Evolutionary conservation across 768 basidiomycete species (phyloP).

Genomic region (Kwoniella europaea): DNA sequence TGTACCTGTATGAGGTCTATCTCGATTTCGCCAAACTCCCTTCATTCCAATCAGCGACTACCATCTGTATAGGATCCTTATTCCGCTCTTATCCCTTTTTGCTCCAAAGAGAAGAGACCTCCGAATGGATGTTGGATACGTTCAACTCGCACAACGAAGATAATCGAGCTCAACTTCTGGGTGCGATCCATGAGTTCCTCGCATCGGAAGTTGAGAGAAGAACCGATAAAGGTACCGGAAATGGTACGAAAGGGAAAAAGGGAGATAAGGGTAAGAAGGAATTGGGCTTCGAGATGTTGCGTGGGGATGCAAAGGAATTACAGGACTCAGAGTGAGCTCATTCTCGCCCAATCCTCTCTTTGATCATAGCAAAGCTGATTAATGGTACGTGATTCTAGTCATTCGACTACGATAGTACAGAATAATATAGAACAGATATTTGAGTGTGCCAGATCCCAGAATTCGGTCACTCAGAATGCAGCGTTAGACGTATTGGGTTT

Average conservation of each 20-base stretch:
- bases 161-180: conserved; percentile 72
- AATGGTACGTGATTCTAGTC: conserved; percentile 64
- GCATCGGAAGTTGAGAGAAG: conserved; percentile 78
- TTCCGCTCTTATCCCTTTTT: conserved; percentile 90
- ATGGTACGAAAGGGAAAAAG: conserved; percentile 27
- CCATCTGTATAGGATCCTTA: conserved; percentile 85
- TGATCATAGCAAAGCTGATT: not conserved
- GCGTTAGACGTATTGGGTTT: conserved; percentile 91
- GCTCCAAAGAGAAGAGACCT: conserved; percentile 80
- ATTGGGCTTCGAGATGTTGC: conserved; percentile 88
- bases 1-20: conserved; percentile 77
- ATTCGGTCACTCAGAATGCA: conserved; percentile 72
- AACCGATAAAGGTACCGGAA: conserved; percentile 7
- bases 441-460: conserved; percentile 74
- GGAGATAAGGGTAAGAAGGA: conserved; percentile 7
- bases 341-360: not conserved
- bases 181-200: conserved; percentile 90
- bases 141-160: conserved; percentile 78
- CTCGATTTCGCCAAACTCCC: conserved; percentile 75
- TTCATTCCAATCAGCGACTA: conserved; percentile 64
- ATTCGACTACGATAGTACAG: conserved; percentile 92
- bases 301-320: conserved; percentile 93
- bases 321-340: conserved; percentile 87
- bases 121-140: conserved; percentile 84
- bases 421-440: conserved; percentile 84